Conservation (phyloP, 2,329 filamentous ascomycete genomes). For the Colletotrichum neosansevieriae region DNA sequence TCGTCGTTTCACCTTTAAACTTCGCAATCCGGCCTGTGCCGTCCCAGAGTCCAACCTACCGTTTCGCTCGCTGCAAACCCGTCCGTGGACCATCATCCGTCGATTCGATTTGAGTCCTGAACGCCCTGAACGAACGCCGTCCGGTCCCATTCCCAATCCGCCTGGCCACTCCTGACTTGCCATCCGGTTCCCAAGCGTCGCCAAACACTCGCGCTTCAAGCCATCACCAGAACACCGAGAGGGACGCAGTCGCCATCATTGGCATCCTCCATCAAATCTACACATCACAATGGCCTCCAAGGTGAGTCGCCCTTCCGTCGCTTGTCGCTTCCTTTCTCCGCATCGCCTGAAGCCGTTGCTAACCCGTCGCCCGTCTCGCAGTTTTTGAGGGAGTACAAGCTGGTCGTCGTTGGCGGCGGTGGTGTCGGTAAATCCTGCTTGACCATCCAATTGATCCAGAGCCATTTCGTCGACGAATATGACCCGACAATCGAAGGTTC, state of each 20-base stretch:
- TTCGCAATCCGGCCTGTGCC: conserved; percentile 41
- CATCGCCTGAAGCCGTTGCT: conserved; percentile 38
- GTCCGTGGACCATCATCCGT: not conserved
- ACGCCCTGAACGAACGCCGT: conserved; percentile 2
- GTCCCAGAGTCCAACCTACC: conserved; percentile 37
- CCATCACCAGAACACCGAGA: conserved; percentile 32
- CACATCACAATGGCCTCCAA: conserved; percentile 55
- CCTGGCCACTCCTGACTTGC: conserved; percentile 22
- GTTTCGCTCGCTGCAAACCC: conserved; percentile 36
- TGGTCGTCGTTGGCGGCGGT: conserved; percentile 97
- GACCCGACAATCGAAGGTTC: conserved; percentile 98
- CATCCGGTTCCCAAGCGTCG: conserved; percentile 25
- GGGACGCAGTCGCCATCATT: conserved; percentile 1
- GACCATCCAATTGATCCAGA: conserved; percentile 95
- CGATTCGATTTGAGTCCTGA: not conserved
- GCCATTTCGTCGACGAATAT: conserved; percentile 99
- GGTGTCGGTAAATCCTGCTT: conserved; percentile 99
- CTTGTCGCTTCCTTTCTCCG: conserved; percentile 2
- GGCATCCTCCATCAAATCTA: conserved; percentile 20
- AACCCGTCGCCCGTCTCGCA: conserved; percentile 51
- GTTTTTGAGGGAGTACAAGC: conserved; percentile 93
- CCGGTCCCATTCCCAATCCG: conserved; percentile 25
- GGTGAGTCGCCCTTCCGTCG: conserved; percentile 45
- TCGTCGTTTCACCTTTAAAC: conserved; percentile 41
- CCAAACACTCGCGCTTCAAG: conserved; percentile 17